Evolutionary conservation across 768 basidiomycete genomes (phyloP), one percentile per base, ranked within the genome.

Genomic region (Saitozyma podzolica): DNA sequence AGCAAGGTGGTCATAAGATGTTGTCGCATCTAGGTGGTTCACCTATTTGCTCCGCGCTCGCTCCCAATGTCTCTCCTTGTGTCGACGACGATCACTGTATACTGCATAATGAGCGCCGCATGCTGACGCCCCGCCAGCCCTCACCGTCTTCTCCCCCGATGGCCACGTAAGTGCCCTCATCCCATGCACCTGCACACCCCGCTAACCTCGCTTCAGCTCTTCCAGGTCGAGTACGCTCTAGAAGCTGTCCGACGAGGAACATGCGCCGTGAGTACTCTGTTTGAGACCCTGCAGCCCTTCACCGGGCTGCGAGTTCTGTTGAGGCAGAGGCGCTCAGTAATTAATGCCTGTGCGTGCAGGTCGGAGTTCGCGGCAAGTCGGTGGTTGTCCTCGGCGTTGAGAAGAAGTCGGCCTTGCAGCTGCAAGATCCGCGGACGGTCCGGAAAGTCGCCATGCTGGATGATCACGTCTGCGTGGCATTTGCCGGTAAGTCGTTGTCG

Each of bases 371-470:
- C 67, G 96, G 96, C 70, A 88, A 89, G 77, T 88, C 93, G 70
- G 90, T 94, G 39, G 96, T 97, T 2, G 92, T 99, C 5, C 84
- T 99, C 29, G 96, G 95, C 54, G 95, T 98, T 40, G 96, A 99
- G 84, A 98, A 98, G 90, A 98, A 97, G 82, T 92, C 92, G 0
- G 87, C 96, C 39, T 84, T 98, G 10, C 96, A 99, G 80, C 85
- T 99, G 16, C 96, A 99, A 83, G 96, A 99, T 80, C 93, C 96
- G 8, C 85, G 96, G 57, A 99, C 96, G 0, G 94, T 98, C 14
- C 84, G 96, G 58, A 99, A 99, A 80, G 94, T 98, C 8, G 96
- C 91, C 61, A 93, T 97, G 92, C 82, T 99, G 56, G 96, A 99
- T 78, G 96, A 99, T 77, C 96, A 99, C 76, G 81, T 99, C 61